Evolutionary conservation across 371 early-diverging fungal genomes (phyloP).

Genomic region (Rhizopus arrhizus): DNA sequence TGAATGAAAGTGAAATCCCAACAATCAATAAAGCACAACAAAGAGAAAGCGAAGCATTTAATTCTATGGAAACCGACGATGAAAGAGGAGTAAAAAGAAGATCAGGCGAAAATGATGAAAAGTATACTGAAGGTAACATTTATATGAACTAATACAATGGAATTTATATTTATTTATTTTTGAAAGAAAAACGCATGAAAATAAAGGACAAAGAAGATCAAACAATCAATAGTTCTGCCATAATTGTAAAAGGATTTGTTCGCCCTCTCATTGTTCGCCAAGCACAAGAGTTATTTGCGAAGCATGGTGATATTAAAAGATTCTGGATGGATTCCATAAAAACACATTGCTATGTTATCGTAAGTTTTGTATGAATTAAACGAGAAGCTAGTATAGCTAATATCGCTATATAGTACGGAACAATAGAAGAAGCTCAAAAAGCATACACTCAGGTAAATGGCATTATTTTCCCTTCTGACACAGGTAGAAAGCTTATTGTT

Average conservation of each 20-base stretch:
- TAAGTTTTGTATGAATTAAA: conserved; percentile 31
- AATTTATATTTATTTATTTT: not conserved
- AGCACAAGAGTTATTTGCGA: conserved; percentile 64
- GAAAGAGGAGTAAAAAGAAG: conserved; percentile 28
- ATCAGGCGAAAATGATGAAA: not conserved
- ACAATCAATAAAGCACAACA: not conserved
- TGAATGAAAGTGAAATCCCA: conserved; percentile 17
- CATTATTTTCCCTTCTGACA: conserved; percentile 67
- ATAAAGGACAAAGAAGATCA: conserved; percentile 1
- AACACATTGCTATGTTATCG: conserved; percentile 82
- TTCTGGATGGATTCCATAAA: conserved; percentile 89
- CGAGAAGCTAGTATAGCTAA: too few relatives aligned
- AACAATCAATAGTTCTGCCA: conserved; percentile 31
- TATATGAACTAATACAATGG: too few relatives aligned
- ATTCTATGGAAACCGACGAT: conserved; percentile 8
- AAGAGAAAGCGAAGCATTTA: not conserved
- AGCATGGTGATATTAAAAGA: conserved; percentile 67
- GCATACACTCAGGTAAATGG: conserved; percentile 62
- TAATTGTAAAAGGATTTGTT: conserved; percentile 76
- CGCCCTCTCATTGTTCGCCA: conserved; percentile 71
- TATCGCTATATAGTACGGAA: conserved; percentile 52
- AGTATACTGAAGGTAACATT: not conserved
- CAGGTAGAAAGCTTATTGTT: conserved; percentile 63
- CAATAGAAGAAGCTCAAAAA: conserved; percentile 47
- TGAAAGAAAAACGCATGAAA: conserved; percentile 10